Percentiles rank a stretch among this genome's conserved stretches.
These are phyloP conservation scores for Pseudogymnoascus sp. DNA, from an alignment of 2,329 filamentous ascomycete species.

Conservation along the genomic window DNA sequence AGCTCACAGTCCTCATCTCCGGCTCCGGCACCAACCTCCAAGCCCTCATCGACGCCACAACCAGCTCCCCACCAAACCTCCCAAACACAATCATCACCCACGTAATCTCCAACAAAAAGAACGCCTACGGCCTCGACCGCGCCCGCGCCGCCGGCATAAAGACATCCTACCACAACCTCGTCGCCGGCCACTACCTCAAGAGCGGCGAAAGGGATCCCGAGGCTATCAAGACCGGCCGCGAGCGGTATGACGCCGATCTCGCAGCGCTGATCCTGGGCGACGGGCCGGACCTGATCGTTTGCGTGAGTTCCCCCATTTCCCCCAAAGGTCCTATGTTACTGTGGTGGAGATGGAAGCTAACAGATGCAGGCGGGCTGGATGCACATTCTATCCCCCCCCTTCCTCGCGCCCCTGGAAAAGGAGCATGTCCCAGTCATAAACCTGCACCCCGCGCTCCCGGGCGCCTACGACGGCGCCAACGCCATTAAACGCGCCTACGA, in stretches of 20 bases:
- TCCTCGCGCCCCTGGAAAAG: constrained; percentile 50
- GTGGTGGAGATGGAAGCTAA: neutral
- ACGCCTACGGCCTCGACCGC: constrained; percentile 54
- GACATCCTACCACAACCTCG: constrained; percentile 57
- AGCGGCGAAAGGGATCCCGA: constrained; percentile 37
- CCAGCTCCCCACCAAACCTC: constrained; percentile 31
- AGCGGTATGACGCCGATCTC: constrained; percentile 58
- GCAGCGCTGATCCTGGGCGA: constrained; percentile 46
- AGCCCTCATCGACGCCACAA: constrained; percentile 43
- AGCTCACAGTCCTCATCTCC: constrained; percentile 53
- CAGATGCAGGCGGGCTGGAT: constrained; percentile 48
- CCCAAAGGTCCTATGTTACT: neutral
- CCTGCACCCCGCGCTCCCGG: constrained; percentile 56
- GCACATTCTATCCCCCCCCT: constrained; percentile 55
- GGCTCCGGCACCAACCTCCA: constrained; percentile 65
- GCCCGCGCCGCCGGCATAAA: constrained; percentile 51
- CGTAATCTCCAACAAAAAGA: constrained; percentile 58
- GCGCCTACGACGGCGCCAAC: constrained; percentile 65
- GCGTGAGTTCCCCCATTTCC: constrained; percentile 26
- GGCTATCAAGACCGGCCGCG: constrained; percentile 40
- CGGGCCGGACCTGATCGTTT: constrained; percentile 53
- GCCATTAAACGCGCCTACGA: constrained; percentile 73
- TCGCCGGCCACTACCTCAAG: constrained; percentile 44
- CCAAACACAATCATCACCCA: constrained; percentile 42
- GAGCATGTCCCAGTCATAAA: constrained; percentile 55